Evolutionary conservation across 2,329 filamentous ascomycete species (phyloP), one percentile per base, ranked within the genome.

Genomic region (Penicillium digitatum): DNA sequence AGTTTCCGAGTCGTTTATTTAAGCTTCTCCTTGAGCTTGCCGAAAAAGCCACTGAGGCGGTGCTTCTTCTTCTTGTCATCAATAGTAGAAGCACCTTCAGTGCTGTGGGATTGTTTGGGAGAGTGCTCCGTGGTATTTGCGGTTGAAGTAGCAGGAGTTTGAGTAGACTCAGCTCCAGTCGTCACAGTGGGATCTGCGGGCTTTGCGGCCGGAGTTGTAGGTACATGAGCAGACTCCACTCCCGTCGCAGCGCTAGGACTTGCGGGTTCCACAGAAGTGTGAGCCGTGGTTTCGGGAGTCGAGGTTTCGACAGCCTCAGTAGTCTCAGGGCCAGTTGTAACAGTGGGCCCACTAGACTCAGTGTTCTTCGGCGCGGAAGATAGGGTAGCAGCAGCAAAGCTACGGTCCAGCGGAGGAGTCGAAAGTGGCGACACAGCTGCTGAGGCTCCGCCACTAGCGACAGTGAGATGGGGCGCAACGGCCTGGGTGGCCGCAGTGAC

Each of bases 31-130:
- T 82, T 82, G 53, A 83, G 60, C 66, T 75, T 78, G 31, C 71
- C 71, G 68, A 88, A 82, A 64, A 88, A 81, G 50, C 79, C 74
- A 72, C 85, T 87, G 56, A 86, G 65, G 51, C 85, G 79, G 72
- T 82, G 78, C 78, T 85, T 87, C 79, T 87, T 88, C 76, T 53
- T 53, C 37, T 74, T 72, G 14, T 71, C 58, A 54, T 68, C 67
- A 29, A 71, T 66, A 31, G 66, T 66, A 16, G 71, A 63, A n/a
- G 57, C 38, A 34, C 52, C 48, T 26, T 52, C 50, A 20, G 52
- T 56, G 26, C 50, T 56, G 24, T 45, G 49, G 8, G 56, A 44
- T 53, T 58, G 49, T 61, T 66, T 48, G 14, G 55, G 45, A 34
- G 48, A 3, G 20, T 26, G 27, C 29, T 60, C 50, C 9, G 57